Evolutionary conservation across 257 asterid species (phyloP).

Genomic region (Rauvolfia tetraphylla): DNA sequence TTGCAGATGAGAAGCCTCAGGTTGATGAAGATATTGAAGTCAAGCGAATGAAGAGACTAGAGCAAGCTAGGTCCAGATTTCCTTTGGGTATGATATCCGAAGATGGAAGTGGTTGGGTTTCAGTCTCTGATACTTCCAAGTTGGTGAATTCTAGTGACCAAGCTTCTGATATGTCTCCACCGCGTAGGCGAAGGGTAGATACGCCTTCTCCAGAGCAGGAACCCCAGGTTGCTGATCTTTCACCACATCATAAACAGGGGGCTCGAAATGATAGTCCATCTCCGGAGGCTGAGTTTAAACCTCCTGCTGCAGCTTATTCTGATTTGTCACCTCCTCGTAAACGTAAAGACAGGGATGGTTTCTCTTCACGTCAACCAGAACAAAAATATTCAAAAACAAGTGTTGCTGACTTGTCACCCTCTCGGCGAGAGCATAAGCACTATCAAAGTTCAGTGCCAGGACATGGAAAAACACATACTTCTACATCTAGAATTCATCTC

Average conservation of each 20-base stretch:
- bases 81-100: slow-evolving; percentile 73
- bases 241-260: slow-evolving; percentile 56
- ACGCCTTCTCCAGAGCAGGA: slow-evolving; percentile 27
- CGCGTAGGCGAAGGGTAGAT: slow-evolving; percentile 19
- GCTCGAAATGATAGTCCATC: slow-evolving; percentile 49
- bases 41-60: slow-evolving; percentile 75
- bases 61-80: slow-evolving; percentile 48
- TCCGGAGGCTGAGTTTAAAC: slow-evolving; percentile 31
- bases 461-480: not conserved
- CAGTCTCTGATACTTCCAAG: slow-evolving; percentile 38
- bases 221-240: slow-evolving; percentile 24
- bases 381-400: slow-evolving; percentile 5
- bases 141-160: slow-evolving; percentile 17
- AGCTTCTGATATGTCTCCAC: slow-evolving; percentile 26
- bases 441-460: not conserved
- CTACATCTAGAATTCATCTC: not conserved
- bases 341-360: slow-evolving; percentile 18
- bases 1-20: slow-evolving; percentile 74
- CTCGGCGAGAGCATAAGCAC: slow-evolving; percentile 18
- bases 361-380: slow-evolving; percentile 29
- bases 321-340: slow-evolving; percentile 45
- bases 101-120: slow-evolving; percentile 97
- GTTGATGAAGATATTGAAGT: slow-evolving; percentile 82
- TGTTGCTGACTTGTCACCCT: slow-evolving; percentile 28
- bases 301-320: slow-evolving; percentile 17